Base-by-base conservation (phyloP, 345 rosid species). In the Populus tremula region DNA sequence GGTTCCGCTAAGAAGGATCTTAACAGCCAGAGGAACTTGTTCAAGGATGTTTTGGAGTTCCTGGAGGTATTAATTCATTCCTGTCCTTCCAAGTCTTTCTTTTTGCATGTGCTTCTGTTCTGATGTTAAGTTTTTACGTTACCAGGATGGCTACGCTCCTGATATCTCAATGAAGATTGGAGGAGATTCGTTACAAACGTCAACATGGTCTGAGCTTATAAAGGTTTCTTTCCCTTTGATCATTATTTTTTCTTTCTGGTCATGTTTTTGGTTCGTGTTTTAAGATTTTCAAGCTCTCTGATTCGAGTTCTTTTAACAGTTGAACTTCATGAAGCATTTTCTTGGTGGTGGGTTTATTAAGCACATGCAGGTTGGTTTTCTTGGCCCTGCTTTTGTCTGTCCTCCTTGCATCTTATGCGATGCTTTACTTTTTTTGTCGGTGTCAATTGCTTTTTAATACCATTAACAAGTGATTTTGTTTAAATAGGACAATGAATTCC, bases 1-100 rank as follows among this genome's bases (percentile, higher is more conserved):
- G 98, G 99, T 74, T 90, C 97, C 33, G 87, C 89, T 39, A 96
- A 96, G 92, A 93, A 93, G 85, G 95, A 91, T 82, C 98, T 96
- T 63, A 91, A 82, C 83, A 90, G 78, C 79, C 99, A 96, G 84
- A 83, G 99, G 18, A 92, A 89, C 83, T 77, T 91, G 70, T 96
- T 96, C 78, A 92, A 85, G 88, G 97, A 93, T 82, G 82, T 96
- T 31, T 73, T 90, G 76, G 97, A 92, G 73, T 90, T 84, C 81
- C 88, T 96, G 50, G 97, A 92, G 97, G 96, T 92, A 76, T n/a
- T 70, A 2, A 1, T 43, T 33, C 64, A 25, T 36, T 61, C 18
- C 61, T 67, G 5, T 67, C 50, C 21, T 10, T 13, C 1, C 2
- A 20, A 21, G 25, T 53, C 49, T 31, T 23, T 5, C 27, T 77